Conservation (phyloP, 139 green algal species). For the Nannochloris sp. region DNA sequence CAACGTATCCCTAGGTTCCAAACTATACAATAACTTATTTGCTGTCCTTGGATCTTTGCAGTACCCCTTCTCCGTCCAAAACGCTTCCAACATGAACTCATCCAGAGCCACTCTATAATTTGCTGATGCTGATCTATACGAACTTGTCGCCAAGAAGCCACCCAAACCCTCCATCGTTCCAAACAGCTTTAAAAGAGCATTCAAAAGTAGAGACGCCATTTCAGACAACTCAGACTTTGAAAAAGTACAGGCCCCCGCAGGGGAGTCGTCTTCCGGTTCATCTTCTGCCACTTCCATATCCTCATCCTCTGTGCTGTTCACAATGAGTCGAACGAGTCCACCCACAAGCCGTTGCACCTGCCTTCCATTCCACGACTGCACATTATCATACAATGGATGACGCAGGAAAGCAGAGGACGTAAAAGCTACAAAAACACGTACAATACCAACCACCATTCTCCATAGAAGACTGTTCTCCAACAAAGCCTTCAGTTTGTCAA, state of each 20-base stretch:
- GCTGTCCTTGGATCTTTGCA: constrained; percentile 1
- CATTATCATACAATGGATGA: not conserved
- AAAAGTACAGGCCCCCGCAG: constrained; percentile 16
- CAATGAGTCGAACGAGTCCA: constrained; percentile 1
- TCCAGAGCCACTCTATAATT: constrained; percentile 12
- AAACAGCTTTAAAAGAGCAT: constrained; percentile 26
- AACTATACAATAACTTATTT: constrained; percentile 14
- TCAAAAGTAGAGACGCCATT: constrained; percentile 16
- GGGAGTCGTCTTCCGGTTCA: constrained; percentile 7
- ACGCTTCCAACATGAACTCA: constrained; percentile 6
- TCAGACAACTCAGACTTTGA: constrained; percentile 15
- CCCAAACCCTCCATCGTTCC: constrained; percentile 18
- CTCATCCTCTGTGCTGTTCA: not conserved
- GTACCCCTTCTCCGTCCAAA: constrained; percentile 8
- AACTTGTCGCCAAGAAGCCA: constrained; percentile 12
- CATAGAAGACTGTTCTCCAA: constrained; percentile 19
- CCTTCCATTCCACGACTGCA: not conserved
- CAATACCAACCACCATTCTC: constrained; percentile 9
- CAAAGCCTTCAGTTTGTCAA: not conserved
- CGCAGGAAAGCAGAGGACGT: no score
- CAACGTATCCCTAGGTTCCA: constrained; percentile 25
- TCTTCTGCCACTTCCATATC: constrained; percentile 16
- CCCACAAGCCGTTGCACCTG: not conserved
- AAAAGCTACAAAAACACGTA: not conserved
- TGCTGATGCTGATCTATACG: not conserved